These are phyloP conservation scores for Aspergillus viridinutans DNA, from an alignment of 2,329 filamentous ascomycete genomes.

Conservation along the genomic window DNA sequence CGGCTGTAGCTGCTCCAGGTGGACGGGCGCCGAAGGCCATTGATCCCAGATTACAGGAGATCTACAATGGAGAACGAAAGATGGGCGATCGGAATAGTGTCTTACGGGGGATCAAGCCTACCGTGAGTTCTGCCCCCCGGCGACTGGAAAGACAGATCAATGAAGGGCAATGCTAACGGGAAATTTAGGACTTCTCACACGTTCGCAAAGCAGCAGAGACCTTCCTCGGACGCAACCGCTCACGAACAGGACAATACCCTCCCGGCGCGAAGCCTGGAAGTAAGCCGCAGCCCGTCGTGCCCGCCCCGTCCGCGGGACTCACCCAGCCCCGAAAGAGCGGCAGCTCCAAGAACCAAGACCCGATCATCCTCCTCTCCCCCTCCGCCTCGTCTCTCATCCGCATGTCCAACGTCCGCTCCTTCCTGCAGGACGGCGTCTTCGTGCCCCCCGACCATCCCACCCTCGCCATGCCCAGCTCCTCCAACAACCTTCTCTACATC, in stretches of 20 bases:
- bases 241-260: conserved; percentile 33
- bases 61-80: conserved; percentile 85
- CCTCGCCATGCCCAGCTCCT: conserved; percentile 57
- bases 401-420: conserved; percentile 92
- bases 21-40: conserved; percentile 61
- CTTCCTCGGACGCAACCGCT: conserved; percentile 61
- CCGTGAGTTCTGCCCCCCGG: conserved; percentile 49
- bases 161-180: not conserved
- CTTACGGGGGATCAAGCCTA: conserved; percentile 80
- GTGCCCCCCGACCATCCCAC: conserved; percentile 65
- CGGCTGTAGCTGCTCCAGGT: conserved; percentile 32
- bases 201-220: conserved; percentile 79
- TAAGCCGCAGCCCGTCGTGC: conserved; percentile 29
- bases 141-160: not conserved
- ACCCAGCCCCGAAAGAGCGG: conserved; percentile 37
- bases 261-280: conserved; percentile 30
- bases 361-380: conserved; percentile 94
- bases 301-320: conserved; percentile 35
- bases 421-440: conserved; percentile 82
- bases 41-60: conserved; percentile 77
- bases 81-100: conserved; percentile 91
- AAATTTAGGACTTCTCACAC: conserved; percentile 78
- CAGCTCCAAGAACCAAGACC: conserved; percentile 57
- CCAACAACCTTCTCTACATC: conserved; percentile 73
- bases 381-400: conserved; percentile 92